These are phyloP conservation scores for Euryodendron excelsum DNA, from an alignment of 148 eudicot species.

Conservation along the genomic window DNA sequence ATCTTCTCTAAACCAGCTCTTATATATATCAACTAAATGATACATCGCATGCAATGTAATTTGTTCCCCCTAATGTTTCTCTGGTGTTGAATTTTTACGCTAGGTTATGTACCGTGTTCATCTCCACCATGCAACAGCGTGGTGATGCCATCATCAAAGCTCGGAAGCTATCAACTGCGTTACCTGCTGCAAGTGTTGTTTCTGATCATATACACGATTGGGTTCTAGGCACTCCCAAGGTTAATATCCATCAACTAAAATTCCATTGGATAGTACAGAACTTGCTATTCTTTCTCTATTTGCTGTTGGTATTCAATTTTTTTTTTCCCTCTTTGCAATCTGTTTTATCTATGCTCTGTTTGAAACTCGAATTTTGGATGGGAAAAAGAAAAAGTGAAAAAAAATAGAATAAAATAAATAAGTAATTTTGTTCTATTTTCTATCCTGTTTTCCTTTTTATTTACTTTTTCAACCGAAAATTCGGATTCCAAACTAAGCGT, in stretches of 20 bases:
- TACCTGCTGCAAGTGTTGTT: background rate
- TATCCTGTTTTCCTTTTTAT: too few species aligned
- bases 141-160: background rate
- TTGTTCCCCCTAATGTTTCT: background rate
- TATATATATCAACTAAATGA: too few species aligned
- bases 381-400: too few species aligned
- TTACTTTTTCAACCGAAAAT: too few species aligned
- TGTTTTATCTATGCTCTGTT: too few species aligned
- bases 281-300: background rate
- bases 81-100: background rate
- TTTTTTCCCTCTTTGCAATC: background rate
- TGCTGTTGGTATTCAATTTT: background rate
- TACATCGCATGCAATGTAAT: too few species aligned
- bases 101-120: background rate
- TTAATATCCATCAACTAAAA: background rate
- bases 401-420: too few species aligned
- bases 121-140: background rate
- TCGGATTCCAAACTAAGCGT: too few species aligned
- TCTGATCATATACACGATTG: slow-evolving; percentile 1
- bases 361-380: too few species aligned
- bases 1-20: too few species aligned
- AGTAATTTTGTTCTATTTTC: too few species aligned
- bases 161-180: background rate
- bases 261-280: background rate
- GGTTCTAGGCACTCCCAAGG: background rate